Base-by-base conservation (phyloP, 2,329 filamentous ascomycete species). In the Fusarium pininemorale region DNA sequence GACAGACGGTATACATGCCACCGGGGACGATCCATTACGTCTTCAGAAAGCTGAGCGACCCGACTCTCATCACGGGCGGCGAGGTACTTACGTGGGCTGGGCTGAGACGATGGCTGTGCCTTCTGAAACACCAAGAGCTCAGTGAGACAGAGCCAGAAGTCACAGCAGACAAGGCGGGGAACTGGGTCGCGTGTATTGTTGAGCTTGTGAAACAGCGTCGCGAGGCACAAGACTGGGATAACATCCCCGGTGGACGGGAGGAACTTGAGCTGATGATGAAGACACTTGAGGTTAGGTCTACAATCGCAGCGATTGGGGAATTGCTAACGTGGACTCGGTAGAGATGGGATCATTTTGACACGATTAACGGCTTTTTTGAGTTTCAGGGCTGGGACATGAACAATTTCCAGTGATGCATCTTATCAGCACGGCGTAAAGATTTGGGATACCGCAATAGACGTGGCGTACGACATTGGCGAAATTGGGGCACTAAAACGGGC, bases 111-210 rank as follows among this genome's bases (percentile, higher is more conserved):
- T 41, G 20, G 38, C 20, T 41, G 20, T 41, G 20, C 12, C 20
- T 41, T 41, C 20, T 41, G 20, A 41, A 41, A 22, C 20, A 41
- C 20, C 20, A 41, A 22, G 20, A 41, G 38, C 38, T 41, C 12
- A 41, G 38, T 41, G 11, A 22, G 20, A 41, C 20, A 41, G 38
- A 22, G 12, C 38, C 20, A 13, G 38, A 41, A 41, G 38, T 22
- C 20, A 9, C 38, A 0, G 0, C 20, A 0, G 12, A 41, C 7
- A 22, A 5, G 38, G 20, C 10, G 5, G 18, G 37, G 37, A 38
- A 38, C 37, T 38, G 37, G 37, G 37, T 38, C 37, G 18, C 37
- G 37, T 38, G 37, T 15, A 18, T 38, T 1, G 3, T 38, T 16
- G 37, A 20, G 38, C 11, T 41, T 12, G 38, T 41, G 20, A 41